Conservation (phyloP, 2,329 filamentous ascomycete species). For the Pyricularia pennisetigena region DNA sequence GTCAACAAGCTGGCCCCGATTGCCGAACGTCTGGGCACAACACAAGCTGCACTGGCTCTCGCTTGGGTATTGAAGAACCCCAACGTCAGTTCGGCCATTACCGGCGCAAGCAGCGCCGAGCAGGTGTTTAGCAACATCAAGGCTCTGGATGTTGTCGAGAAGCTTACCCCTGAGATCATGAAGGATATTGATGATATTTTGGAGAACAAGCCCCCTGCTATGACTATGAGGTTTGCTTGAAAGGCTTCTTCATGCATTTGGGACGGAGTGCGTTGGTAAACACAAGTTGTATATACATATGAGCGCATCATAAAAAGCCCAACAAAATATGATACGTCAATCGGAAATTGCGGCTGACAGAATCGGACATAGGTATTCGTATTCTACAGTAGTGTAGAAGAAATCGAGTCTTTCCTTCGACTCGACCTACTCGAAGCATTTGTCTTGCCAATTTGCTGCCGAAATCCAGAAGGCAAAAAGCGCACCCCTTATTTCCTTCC, state of each 20-base stretch:
- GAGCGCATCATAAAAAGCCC: background rate
- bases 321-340: too few relatives aligned
- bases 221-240: background rate
- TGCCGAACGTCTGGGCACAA: constrained; percentile 53
- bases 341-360: too few relatives aligned
- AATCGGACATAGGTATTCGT: too few relatives aligned
- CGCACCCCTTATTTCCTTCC: background rate
- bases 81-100: constrained; percentile 52
- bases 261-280: background rate
- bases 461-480: background rate
- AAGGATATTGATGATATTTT: constrained; percentile 49
- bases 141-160: constrained; percentile 41
- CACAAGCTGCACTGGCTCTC: constrained; percentile 44
- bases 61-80: constrained; percentile 55
- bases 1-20: constrained; percentile 51
- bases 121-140: constrained; percentile 52
- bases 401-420: too few relatives aligned
- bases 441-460: background rate
- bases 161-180: constrained; percentile 49
- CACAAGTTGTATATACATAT: background rate
- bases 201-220: constrained; percentile 27
- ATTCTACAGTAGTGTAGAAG: too few relatives aligned
- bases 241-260: background rate
- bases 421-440: too few relatives aligned
- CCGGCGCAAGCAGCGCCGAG: constrained; percentile 45